Base-by-base conservation (phyloP, 352 stramenopile genomes). In the Phytopythium helicoides region DNA sequence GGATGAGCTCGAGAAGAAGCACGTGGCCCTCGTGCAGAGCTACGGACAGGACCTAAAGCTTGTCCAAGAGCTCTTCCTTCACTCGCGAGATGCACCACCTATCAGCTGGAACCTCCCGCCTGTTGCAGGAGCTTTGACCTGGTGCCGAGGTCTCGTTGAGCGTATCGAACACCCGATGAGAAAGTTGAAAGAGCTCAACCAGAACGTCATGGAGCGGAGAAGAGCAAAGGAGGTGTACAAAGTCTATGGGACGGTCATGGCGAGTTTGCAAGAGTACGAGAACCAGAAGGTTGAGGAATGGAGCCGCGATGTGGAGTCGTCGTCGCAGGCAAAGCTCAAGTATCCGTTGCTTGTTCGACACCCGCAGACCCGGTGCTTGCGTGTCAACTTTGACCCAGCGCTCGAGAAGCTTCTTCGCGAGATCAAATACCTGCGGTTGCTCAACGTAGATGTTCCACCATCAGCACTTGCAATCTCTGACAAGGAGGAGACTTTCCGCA, bases 161-260 rank as follows among this genome's bases (percentile, higher is more conserved):
- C 89, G 97, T 46, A 98, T 98, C 36, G 87, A 97, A 52, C 96
- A 98, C 53, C 96, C 97, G 6, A 98, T 99, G 92, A 88, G 89
- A 52, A 99, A 99, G 67, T 78, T 99, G 39, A 82, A 96, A 31
- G 89, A 98, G 55, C 76, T 99, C 19, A 97, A 99, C 62, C 80
- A 93, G 39, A 98, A 95, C 56, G 96, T 99, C 37, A 96, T 99
- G 73, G 95, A 98, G 40, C 92, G 97, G 4, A 96, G 99, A 62
- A 96, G 99, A 71, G 94, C 96, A 22, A 99, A 98, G 57, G 96
- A 99, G 60, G 95, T 99, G n/a, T 92, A 95, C 61, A 99, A 99
- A 66, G 88, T 98, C 0, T 98, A 98, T 54, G 82, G 79, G 11
- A 97, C 90, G 18, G 97, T 99, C 56, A 93, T 98, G 56, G 87